Percentiles rank a stretch among this genome's conserved stretches.
These are phyloP conservation scores for Diversispora eburnea DNA, from an alignment of 192 early-diverging fungal species.

Conservation along the genomic window DNA sequence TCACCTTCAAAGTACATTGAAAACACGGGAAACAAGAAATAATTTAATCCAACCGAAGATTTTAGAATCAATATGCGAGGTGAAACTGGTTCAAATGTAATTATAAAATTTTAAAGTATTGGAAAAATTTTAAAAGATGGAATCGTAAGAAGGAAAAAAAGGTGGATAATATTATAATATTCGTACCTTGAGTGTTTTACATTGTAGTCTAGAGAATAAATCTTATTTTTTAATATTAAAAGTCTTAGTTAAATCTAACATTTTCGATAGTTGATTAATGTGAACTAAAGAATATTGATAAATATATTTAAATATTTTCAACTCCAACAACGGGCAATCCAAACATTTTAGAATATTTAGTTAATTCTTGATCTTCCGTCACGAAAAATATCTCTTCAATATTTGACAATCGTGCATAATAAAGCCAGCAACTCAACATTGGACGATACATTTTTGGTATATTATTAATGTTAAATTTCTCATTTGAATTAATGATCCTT, in stretches of 20 bases:
- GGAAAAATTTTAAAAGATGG: slow-evolving; percentile 13
- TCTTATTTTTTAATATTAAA: not conserved
- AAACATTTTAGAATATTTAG: slow-evolving; percentile 50
- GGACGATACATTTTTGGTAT: slow-evolving; percentile 48
- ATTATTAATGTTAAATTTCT: slow-evolving; percentile 33
- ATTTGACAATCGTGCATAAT: slow-evolving; percentile 37
- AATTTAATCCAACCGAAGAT: not conserved
- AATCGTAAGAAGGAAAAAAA: slow-evolving; percentile 3
- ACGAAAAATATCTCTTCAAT: slow-evolving; percentile 41
- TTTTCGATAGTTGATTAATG: not conserved
- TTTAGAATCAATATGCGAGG: slow-evolving; percentile 15
- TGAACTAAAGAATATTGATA: not conserved
- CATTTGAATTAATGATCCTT: not conserved
- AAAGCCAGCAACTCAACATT: slow-evolving; percentile 45
- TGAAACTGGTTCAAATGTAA: slow-evolving; percentile 22
- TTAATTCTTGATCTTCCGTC: slow-evolving; percentile 48
- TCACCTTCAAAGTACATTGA: not conserved
- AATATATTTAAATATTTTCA: slow-evolving; percentile 5
- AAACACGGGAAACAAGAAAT: not conserved
- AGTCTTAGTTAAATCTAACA: not conserved
- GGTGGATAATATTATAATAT: not conserved
- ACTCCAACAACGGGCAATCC: slow-evolving; percentile 32
- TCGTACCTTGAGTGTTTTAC: not conserved
- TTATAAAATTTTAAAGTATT: slow-evolving; percentile 1
- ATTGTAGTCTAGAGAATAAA: not conserved